Evolutionary conservation across 2,329 filamentous ascomycete genomes (phyloP), one percentile per base, ranked within the genome.

Genomic region (Neonectria neomacrospora): DNA sequence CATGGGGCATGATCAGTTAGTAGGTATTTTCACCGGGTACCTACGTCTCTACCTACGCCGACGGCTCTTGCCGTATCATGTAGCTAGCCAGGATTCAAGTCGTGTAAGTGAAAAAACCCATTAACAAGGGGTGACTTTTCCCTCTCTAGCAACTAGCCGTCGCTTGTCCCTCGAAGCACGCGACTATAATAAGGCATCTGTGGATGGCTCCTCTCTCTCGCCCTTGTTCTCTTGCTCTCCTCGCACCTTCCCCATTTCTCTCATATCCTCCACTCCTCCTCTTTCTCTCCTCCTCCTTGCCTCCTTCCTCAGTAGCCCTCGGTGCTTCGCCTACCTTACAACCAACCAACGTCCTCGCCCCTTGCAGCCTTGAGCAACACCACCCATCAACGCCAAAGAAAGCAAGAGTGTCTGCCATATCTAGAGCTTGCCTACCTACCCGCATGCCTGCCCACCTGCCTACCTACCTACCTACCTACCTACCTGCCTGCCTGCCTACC

Each of bases 131-230:
- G 59, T n/a, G 9, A 2, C 8, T 41, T 18, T 41, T 41, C 10
- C 41, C 11, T 23, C 37, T 57, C 16, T 37, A 7, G 34, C 39
- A 61, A 44, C 62, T 54, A 58, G 58, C 48, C 41, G 32, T 61
- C 16, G 58, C 32, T 42, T 41, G 50, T 63, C 44, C 23, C 39
- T 53, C 42, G 22, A 63, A 50, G 41, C 58, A 48, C 47, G 41
- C 51, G 44, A 63, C 54, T 63, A 63, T 63, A 63, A 55, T 63
- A 63, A 63, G 55, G 54, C 32, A 58, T 63, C 48, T 58, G 48
- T 12, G 61, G 45, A 60, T 60, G 52, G 55, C 45, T 45, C 51
- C 30, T 44, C 50, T 44, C 50, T 55, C 45, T 53, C 52, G 44
- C 26, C 54, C 53, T 60, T 50, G 48, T 47, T 53, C 63, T 41